Conservation (phyloP, 139 green algal species). For the Chlorokybus atmophyticus region DNA sequence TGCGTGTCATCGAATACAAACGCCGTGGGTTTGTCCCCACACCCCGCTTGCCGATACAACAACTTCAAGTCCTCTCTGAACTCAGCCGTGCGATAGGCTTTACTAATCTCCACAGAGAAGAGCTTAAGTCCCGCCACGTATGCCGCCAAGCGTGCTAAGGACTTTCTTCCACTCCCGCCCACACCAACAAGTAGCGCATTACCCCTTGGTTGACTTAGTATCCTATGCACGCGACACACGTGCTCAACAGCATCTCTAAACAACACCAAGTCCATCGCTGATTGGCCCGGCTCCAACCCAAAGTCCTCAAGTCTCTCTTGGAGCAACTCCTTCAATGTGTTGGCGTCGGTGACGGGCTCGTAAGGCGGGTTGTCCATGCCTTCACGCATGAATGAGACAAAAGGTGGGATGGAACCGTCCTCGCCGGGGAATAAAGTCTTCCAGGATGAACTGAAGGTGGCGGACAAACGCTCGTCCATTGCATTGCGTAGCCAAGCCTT, state of each 20-base stretch:
- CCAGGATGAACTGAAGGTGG: constrained; percentile 39
- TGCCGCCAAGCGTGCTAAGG: constrained; percentile 52
- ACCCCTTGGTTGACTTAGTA: constrained; percentile 61
- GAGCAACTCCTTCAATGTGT: constrained; percentile 48
- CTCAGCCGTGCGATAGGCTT: constrained; percentile 33
- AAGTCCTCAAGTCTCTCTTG: constrained; percentile 68
- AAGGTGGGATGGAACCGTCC: constrained; percentile 42
- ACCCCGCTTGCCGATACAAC: constrained; percentile 50
- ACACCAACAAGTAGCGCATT: constrained; percentile 76
- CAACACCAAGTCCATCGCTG: constrained; percentile 64
- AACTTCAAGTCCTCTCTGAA: constrained; percentile 63
- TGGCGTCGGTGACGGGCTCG: constrained; percentile 53
- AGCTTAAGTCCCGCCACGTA: constrained; percentile 60
- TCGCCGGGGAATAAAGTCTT: constrained; percentile 42
- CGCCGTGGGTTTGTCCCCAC: constrained; percentile 42
- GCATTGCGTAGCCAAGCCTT: constrained; percentile 51
- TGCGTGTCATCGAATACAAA: constrained; percentile 75
- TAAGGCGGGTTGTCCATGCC: constrained; percentile 54
- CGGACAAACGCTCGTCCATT: constrained; percentile 48
- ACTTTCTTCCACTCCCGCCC: constrained; percentile 66
- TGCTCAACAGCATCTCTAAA: constrained; percentile 69
- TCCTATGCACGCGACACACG: constrained; percentile 62
- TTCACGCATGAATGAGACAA: constrained; percentile 64
- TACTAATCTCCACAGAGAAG: constrained; percentile 10
- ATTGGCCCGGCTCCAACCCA: constrained; percentile 50